phyloP scores from a whole-genome alignment of 1,284 basidiomycete genomes.

The Cystobasidium sp. region DNA sequence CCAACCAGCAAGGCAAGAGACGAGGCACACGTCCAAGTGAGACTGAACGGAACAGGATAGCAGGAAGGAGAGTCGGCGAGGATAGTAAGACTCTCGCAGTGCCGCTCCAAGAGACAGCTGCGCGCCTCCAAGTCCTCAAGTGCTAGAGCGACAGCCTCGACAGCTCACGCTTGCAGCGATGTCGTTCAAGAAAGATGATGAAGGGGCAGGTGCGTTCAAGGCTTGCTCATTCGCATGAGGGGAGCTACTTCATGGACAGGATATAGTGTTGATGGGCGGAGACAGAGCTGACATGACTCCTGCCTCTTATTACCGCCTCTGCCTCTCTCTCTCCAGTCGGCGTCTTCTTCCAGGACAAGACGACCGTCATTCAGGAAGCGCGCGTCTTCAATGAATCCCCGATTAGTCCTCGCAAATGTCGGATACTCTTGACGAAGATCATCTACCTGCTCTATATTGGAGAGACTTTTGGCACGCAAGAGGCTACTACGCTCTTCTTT shows the following conservation, averaged over 20 bases:
- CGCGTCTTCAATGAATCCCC: slow-evolving; percentile 99
- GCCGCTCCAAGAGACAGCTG: neutral
- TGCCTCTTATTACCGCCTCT: neutral
- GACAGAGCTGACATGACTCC: too few relatives aligned
- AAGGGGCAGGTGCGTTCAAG: slow-evolving; percentile 43
- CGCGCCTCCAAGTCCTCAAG: neutral
- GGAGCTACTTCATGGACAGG: neutral
- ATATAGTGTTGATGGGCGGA: neutral
- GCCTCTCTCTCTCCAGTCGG: slow-evolving; percentile 46
- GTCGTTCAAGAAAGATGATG: slow-evolving; percentile 45
- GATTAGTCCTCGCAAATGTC: slow-evolving; percentile 90
- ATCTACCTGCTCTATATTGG: slow-evolving; percentile 96
- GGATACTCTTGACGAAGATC: slow-evolving; percentile 82
- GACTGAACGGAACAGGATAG: neutral
- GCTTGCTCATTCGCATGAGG: neutral
- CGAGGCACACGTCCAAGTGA: neutral
- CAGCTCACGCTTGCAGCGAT: slow-evolving; percentile 25
- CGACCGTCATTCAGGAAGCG: slow-evolving; percentile 93
- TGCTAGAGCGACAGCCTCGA: neutral
- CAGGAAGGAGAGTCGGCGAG: neutral
- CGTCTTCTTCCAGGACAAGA: slow-evolving; percentile 56
- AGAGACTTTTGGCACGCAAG: slow-evolving; percentile 92
- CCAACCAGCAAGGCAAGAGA: neutral
- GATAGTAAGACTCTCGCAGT: neutral
- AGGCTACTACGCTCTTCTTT: slow-evolving; percentile 97